These are phyloP conservation scores for Globisporangium viniferum DNA, from an alignment of 352 stramenopile genomes.

Conservation along the genomic window DNA sequence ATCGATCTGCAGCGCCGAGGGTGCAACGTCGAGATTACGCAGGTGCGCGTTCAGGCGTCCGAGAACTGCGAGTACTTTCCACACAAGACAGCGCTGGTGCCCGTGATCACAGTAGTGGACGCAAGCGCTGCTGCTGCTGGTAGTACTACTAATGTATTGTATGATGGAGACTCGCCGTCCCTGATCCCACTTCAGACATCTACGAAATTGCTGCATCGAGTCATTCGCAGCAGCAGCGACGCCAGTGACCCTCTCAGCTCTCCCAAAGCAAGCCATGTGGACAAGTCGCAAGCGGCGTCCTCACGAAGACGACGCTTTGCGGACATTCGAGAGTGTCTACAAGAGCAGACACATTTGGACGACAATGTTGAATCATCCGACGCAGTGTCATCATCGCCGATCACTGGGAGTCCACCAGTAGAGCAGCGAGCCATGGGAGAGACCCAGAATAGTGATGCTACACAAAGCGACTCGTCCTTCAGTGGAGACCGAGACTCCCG, in stretches of 20 bases:
- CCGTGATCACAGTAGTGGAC: constrained; percentile 59
- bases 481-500: constrained; percentile 1
- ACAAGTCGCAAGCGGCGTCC: not conserved
- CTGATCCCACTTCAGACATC: not conserved
- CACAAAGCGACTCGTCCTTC: not conserved
- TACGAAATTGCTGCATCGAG: not conserved
- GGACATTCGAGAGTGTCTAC: constrained; percentile 14
- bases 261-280: not conserved
- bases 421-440: not conserved
- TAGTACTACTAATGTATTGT: not conserved
- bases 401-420: not conserved
- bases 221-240: not conserved
- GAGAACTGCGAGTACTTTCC: constrained; percentile 67
- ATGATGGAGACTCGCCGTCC: not conserved
- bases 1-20: constrained; percentile 47
- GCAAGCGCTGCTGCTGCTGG: not conserved
- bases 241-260: not conserved
- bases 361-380: not conserved
- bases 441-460: not conserved
- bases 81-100: constrained; percentile 52
- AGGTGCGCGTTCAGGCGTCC: constrained; percentile 34
- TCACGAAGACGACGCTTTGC: constrained; percentile 10
- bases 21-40: constrained; percentile 28
- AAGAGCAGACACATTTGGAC: not conserved
- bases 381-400: not conserved